Conservation (phyloP, 805 yeast species). For the Sugiyamaella americana region DNA sequence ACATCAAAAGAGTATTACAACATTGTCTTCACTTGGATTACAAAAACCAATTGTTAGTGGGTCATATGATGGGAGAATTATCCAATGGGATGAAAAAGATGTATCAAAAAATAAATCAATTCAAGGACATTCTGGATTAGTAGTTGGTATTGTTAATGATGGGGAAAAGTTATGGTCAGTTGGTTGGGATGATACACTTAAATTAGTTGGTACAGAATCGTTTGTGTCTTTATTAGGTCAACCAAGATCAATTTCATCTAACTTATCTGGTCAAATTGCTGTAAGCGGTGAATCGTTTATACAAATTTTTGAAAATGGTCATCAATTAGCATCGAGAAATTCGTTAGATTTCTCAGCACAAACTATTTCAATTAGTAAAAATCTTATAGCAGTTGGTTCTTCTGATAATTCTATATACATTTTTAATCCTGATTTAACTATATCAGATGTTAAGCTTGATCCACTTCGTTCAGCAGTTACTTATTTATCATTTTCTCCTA, state of each 20-base stretch:
- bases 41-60: conserved; percentile 47
- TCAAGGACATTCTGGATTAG: conserved; percentile 55
- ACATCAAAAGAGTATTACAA: conserved; percentile 78
- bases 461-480: conserved; percentile 58
- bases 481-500: conserved; percentile 61
- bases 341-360: conserved; percentile 35
- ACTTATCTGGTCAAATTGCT: conserved; percentile 33
- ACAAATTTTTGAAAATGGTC: conserved; percentile 32
- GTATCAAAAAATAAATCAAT: conserved; percentile 35
- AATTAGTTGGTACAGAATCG: conserved; percentile 27
- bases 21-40: conserved; percentile 36
- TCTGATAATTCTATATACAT: conserved; percentile 39
- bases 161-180: conserved; percentile 41
- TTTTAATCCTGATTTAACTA: conserved; percentile 33
- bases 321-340: conserved; percentile 23
- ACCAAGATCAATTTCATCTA: conserved; percentile 43
- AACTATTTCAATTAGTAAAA: conserved; percentile 42
- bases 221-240: conserved; percentile 38
- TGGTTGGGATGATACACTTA: conserved; percentile 86
- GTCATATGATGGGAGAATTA: conserved; percentile 72
- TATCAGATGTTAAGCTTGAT: conserved; percentile 29
- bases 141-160: conserved; percentile 46
- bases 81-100: conserved; percentile 46
- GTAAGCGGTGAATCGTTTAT: conserved; percentile 42
- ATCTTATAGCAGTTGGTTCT: conserved; percentile 46